Evolutionary conservation across 2,329 filamentous ascomycete genomes (phyloP), one percentile per base, ranked within the genome.

Genomic region (Aspergillus pseudotamarii): DNA sequence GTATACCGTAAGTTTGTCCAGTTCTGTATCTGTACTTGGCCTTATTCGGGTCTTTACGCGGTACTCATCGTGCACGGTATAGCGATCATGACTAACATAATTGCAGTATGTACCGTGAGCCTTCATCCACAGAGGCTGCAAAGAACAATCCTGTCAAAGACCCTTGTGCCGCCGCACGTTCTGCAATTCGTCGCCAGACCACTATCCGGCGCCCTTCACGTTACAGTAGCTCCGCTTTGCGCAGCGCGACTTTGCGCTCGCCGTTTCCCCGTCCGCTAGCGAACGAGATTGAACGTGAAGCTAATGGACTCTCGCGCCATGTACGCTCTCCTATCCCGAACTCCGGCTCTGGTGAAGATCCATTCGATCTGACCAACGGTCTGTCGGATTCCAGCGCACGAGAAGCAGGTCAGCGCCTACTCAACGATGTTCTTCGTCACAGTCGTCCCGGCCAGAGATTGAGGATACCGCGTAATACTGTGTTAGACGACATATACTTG

Each of bases 111-210:
- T 88, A 82, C 80, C 81, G 81, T 74, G 83, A 85, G 72, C 84
- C 84, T 58, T 79, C 81, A 46, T 79, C 81, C 55, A 76, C 81
- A 63, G 78, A 80, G 61, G 74, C 76, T 28, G 26, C 67, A 36
- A 76, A 72, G 57, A 81, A 79, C 59, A 76, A 79, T 62, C 73
- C 79, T 59, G 72, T 79, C 66, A 87, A 86, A 73, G 86, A 88
- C 70, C 75, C 81, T 43, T 82, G 82, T 62, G 84, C 84, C 54
- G 73, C 80, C 61, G 77, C 82, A 60, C 84, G 86, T 72, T 88
- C 85, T 45, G 76, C 84, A 48, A 89, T 89, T 70, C 84, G 87
- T 64, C 84, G 87, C 63, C 81, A 83, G 66, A 70, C 76, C 63
- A 72, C 75, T 53, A 73, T 80, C 64, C 73, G 75, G 48, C 74